Evolutionary conservation across 1,284 basidiomycete genomes (phyloP).

Genomic region (Puccinia sorghi): DNA sequence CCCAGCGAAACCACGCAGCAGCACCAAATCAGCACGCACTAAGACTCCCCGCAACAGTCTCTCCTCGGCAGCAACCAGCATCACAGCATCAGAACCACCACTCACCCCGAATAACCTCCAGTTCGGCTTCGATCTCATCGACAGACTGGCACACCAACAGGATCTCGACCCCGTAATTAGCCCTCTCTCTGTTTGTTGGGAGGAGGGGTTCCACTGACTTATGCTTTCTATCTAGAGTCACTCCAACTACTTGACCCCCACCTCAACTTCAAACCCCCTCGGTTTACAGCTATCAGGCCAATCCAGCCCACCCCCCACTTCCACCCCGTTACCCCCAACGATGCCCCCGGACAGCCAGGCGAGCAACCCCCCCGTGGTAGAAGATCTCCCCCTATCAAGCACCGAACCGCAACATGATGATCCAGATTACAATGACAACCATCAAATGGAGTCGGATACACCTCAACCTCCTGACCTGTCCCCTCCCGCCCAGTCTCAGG

Average conservation of each 20-base stretch:
- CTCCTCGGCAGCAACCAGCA: not conserved
- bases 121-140: slow-evolving; percentile 1
- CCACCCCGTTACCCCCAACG: not conserved
- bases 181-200: not conserved
- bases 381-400: too few species aligned
- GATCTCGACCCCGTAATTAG: not conserved
- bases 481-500: not conserved
- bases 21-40: not conserved
- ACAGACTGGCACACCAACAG: not conserved
- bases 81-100: not conserved
- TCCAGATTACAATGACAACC: not conserved
- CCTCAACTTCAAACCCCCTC: not conserved
- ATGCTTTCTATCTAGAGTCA: not conserved
- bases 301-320: not conserved
- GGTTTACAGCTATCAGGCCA: not conserved
- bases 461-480: not conserved
- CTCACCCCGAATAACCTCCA: not conserved
- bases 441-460: not conserved
- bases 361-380: too few species aligned
- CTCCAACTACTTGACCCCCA: slow-evolving; percentile 1
- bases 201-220: not conserved
- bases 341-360: too few species aligned
- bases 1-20: slow-evolving; percentile 7
- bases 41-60: not conserved
- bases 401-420: not conserved